These are phyloP conservation scores for Acacia crassicarpa DNA, from an alignment of 306 rosid species.

Conservation along the genomic window DNA sequence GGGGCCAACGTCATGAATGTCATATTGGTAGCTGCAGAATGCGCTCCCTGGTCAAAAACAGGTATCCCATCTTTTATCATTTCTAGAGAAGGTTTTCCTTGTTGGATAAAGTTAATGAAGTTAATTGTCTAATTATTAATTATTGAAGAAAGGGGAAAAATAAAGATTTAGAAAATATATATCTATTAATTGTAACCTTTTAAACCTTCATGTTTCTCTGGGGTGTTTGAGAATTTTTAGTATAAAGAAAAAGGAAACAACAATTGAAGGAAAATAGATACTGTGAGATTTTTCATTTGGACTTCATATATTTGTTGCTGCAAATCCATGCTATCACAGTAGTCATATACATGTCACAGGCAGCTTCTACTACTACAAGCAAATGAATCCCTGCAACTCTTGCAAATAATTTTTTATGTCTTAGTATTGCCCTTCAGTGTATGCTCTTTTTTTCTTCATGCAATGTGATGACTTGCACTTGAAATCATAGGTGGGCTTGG, in stretches of 20 bases:
- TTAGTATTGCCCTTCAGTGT: neutral
- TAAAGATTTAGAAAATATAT: neutral
- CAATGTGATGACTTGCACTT: slow-evolving; percentile 32
- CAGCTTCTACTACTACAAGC: slow-evolving; percentile 14
- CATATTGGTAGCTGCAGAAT: slow-evolving; percentile 83
- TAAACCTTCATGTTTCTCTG: neutral
- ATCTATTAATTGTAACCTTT: neutral
- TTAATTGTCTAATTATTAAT: neutral
- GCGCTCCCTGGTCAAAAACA: slow-evolving; percentile 93
- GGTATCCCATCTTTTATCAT: slow-evolving; percentile 47
- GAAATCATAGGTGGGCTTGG: slow-evolving; percentile 89
- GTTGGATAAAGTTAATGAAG: neutral
- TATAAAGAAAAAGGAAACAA: neutral
- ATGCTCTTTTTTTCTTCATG: slow-evolving; percentile 3
- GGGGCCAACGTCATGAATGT: slow-evolving; percentile 87
- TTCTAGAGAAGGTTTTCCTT: slow-evolving; percentile 18
- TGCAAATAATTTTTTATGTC: neutral
- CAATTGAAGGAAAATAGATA: neutral
- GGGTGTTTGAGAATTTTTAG: neutral
- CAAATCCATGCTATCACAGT: neutral
- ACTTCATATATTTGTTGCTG: neutral
- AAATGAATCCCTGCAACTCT: neutral
- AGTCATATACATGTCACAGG: neutral
- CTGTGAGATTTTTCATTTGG: neutral
- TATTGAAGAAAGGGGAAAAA: neutral